Percentiles rank a stretch among this genome's conserved stretches.
Evolutionary conservation across 495 filamentous ascomycete genomes (phyloP).

Genomic region (Entonaema liquescens): DNA sequence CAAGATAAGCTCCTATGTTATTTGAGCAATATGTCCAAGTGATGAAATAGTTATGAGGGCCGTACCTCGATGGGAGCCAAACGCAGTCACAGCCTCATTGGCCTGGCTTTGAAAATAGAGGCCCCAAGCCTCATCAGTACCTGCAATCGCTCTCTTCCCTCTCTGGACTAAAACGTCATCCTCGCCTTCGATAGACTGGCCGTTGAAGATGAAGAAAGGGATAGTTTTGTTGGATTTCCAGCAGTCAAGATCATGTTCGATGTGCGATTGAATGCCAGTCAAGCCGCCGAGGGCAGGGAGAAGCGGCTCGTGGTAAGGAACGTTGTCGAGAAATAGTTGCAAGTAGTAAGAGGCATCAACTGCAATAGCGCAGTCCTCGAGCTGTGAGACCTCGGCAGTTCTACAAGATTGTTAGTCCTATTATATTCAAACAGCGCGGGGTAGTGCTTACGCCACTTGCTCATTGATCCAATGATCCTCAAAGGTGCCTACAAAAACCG

Average conservation of each 20-base stretch:
- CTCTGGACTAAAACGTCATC: conserved; percentile 61
- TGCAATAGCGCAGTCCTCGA: conserved; percentile 77
- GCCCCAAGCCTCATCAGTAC: conserved; percentile 75
- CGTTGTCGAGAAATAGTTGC: conserved; percentile 71
- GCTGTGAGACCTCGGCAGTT: conserved; percentile 49
- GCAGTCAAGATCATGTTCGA: conserved; percentile 75
- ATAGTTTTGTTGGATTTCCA: conserved; percentile 70
- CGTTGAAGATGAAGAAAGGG: conserved; percentile 89
- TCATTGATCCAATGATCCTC: conserved; percentile 58
- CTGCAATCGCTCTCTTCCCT: conserved; percentile 58
- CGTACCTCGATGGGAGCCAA: conserved; percentile 79
- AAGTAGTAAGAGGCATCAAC: conserved; percentile 94
- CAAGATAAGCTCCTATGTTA: conserved; percentile 63
- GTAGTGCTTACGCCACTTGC: conserved; percentile 51
- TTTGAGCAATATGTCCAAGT: conserved; percentile 36
- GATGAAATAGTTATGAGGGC: neutral
- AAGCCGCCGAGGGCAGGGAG: conserved; percentile 89
- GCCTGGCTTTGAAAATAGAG: conserved; percentile 84
- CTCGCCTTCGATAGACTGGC: conserved; percentile 76
- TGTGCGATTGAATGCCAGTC: conserved; percentile 75
- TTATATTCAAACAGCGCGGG: neutral
- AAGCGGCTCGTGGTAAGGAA: conserved; percentile 80
- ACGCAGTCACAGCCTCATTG: conserved; percentile 79
- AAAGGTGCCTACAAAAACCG: conserved; percentile 45
- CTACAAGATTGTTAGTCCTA: conserved; percentile 37